A percentile compares a stretch with the other conserved stretches of the same genome.
phyloP scores from a whole-genome alignment of 2,329 filamentous ascomycete species.

The Hypoxylon sp. region DNA sequence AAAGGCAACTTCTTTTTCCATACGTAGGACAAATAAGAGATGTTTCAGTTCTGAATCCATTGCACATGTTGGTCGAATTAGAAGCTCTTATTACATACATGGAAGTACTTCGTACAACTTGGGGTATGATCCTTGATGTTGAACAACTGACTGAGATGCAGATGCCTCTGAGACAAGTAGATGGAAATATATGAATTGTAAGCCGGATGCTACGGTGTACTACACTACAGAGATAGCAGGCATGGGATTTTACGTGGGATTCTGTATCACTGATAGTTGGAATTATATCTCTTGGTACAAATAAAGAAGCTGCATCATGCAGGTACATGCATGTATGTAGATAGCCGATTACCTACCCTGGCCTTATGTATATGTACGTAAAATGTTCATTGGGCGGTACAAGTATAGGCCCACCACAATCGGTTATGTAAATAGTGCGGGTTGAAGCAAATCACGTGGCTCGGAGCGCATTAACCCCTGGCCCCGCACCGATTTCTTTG shows the following conservation, averaged over 20 bases:
- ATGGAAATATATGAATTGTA: neutral
- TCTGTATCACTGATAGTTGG: neutral
- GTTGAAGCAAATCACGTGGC: constrained; percentile 28
- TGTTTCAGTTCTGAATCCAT: constrained; percentile 23
- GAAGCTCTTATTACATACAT: neutral
- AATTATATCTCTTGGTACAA: neutral
- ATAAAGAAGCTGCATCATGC: neutral
- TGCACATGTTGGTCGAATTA: constrained; percentile 10
- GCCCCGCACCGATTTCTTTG: neutral
- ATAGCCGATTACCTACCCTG: neutral
- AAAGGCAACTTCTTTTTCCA: constrained; percentile 5
- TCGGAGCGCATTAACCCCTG: constrained; percentile 29
- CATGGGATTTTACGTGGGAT: neutral
- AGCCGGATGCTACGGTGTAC: neutral
- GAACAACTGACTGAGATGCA: constrained; percentile 12
- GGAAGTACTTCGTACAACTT: neutral
- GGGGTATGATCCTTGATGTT: neutral
- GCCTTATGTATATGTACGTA: neutral
- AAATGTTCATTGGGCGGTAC: too few species aligned
- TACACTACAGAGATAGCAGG: neutral
- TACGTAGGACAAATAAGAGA: neutral
- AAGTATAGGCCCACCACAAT: neutral
- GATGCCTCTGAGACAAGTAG: neutral
- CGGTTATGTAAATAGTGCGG: neutral
- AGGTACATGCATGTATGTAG: neutral